phyloP scores from a whole-genome alignment of 164 flowering plant species.

The Nymphaea thermarum region DNA sequence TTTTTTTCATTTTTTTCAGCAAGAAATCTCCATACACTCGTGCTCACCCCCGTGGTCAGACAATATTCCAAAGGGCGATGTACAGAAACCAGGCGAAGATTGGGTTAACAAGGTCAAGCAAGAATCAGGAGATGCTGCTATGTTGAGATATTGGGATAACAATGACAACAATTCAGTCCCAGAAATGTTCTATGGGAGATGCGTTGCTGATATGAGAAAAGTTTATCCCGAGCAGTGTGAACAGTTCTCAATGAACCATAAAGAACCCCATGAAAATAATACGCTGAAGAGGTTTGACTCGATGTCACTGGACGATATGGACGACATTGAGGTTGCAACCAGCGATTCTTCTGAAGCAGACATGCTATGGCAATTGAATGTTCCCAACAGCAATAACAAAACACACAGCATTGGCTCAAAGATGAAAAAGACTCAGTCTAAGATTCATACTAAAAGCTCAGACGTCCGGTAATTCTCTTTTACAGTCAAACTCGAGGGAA shows the following conservation, averaged over 20 bases:
- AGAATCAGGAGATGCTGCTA: conserved; percentile 39
- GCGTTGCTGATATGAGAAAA: conserved; percentile 36
- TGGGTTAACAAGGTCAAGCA: conserved; percentile 93
- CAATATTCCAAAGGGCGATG: too few species aligned
- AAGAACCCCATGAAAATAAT: conserved; percentile 28
- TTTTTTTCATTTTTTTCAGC: too few species aligned
- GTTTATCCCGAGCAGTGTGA: conserved; percentile 31
- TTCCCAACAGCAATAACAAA: conserved; percentile 33
- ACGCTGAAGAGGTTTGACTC: conserved; percentile 20
- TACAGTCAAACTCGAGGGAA: too few species aligned
- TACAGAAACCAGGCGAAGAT: conserved; percentile 19
- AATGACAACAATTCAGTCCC: conserved; percentile 21
- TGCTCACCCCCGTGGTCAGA: too few species aligned
- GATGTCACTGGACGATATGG: conserved; percentile 45
- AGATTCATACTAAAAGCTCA: conserved; percentile 38
- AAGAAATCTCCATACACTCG: too few species aligned
- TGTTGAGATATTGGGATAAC: neutral
- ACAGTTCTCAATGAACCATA: conserved; percentile 19
- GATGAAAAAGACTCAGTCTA: conserved; percentile 36
- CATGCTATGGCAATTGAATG: conserved; percentile 75
- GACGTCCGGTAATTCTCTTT: conserved; percentile 36
- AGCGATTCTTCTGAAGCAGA: conserved; percentile 91
- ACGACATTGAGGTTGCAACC: conserved; percentile 71
- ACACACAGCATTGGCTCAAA: conserved; percentile 19
- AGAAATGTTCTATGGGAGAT: conserved; percentile 43